A percentile compares a stretch with the other conserved stretches of the same genome.
Evolutionary conservation across 768 basidiomycete genomes (phyloP).

Genomic region (Mrakia gelida): DNA sequence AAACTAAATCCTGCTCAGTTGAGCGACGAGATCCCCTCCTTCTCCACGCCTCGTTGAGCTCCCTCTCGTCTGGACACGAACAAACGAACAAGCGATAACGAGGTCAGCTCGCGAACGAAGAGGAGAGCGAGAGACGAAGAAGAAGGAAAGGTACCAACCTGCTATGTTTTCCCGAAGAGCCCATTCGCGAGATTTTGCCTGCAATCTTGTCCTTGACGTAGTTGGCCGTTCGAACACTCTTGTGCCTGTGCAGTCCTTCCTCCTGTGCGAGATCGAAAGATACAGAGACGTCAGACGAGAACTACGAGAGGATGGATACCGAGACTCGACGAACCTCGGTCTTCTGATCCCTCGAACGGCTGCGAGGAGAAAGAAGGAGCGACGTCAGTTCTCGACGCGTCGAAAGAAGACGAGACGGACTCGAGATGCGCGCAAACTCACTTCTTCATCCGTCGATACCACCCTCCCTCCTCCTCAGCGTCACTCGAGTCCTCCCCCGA

Average conservation of each 20-base stretch:
- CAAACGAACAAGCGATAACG: too few relatives aligned
- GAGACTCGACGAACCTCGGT: background rate
- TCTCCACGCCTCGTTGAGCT: slow-evolving; percentile 9
- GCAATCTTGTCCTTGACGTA: slow-evolving; percentile 27
- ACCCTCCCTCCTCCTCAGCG: slow-evolving; percentile 1
- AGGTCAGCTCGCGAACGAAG: background rate
- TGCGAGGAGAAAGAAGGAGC: background rate
- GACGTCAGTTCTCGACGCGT: background rate
- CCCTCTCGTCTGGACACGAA: slow-evolving; percentile 7
- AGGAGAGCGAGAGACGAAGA: too few relatives aligned
- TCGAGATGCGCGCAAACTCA: background rate
- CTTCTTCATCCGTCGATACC: slow-evolving; percentile 8
- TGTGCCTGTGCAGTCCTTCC: slow-evolving; percentile 21
- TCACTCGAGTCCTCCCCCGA: background rate
- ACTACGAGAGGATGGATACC: too few relatives aligned
- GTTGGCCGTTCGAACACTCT: slow-evolving; percentile 10
- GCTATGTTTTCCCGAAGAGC: slow-evolving; percentile 12
- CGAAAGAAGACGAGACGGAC: too few relatives aligned
- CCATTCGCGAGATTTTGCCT: background rate
- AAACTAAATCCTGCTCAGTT: background rate
- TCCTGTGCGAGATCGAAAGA: background rate
- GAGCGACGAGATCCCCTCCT: slow-evolving; percentile 20
- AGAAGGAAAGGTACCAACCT: background rate
- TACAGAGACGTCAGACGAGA: too few relatives aligned
- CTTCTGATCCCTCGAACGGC: background rate